phyloP scores from a whole-genome alignment of 2,329 filamentous ascomycete genomes.

The Metarhizium guizhouense region DNA sequence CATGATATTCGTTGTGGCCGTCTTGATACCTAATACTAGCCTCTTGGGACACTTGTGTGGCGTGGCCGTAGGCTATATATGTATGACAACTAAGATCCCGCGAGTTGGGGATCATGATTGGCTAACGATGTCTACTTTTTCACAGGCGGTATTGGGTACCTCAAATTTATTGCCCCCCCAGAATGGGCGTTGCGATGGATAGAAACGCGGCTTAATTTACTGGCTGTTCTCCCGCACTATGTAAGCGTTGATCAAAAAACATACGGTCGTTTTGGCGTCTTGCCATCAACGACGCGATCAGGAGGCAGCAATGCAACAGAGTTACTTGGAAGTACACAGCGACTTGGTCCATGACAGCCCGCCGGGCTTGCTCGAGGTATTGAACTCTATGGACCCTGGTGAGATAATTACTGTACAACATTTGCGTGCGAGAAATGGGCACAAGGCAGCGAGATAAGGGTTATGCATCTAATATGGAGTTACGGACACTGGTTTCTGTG shows the following conservation, averaged over 20 bases:
- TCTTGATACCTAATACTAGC: conserved; percentile 72
- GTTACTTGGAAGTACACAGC: conserved; percentile 52
- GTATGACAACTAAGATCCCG: conserved; percentile 41
- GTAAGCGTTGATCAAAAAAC: conserved; percentile 94
- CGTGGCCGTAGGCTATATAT: conserved; percentile 75
- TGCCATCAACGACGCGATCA: conserved; percentile 49
- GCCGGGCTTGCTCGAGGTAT: not conserved
- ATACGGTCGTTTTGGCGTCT: conserved; percentile 82
- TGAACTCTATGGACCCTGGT: not conserved
- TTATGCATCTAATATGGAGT: not conserved
- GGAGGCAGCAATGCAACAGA: conserved; percentile 43
- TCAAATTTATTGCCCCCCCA: conserved; percentile 82
- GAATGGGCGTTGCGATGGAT: conserved; percentile 83
- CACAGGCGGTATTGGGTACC: conserved; percentile 73
- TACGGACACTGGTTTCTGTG: not conserved
- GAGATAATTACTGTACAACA: not conserved
- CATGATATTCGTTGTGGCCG: conserved; percentile 62
- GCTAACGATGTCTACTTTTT: not conserved
- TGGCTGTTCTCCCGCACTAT: conserved; percentile 80
- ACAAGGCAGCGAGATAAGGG: not conserved
- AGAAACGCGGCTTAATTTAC: conserved; percentile 77
- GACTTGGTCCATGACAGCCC: conserved; percentile 53
- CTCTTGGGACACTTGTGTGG: conserved; percentile 82
- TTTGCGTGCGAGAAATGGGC: not conserved
- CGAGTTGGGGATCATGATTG: not conserved